Evolutionary conservation across 1,284 basidiomycete genomes (phyloP), one percentile per base, ranked within the genome.

Genomic region (Puccinia coronata): DNA sequence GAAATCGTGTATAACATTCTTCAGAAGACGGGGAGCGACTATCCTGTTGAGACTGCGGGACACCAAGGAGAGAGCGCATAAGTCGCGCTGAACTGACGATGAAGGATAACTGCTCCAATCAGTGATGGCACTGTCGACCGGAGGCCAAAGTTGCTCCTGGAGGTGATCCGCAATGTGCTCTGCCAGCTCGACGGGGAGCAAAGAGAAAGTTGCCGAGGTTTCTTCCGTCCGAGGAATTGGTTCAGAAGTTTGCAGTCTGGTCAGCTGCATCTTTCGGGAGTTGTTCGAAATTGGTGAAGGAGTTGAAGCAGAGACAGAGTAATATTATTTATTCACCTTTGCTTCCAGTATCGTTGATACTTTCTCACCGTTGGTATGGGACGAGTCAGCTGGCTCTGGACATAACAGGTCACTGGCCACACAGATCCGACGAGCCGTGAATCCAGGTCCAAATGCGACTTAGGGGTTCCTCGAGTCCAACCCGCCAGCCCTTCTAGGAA

Each of bases 101-200:
- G 74, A 77, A n/a, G 74, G 74, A 34, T 77, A 65, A 36, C 47
- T 77, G 53, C 34, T 67, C 74, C 74, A 77, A 39, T 77, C 61
- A n/a, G 74, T 77, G 34, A 77, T 63, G 28, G 36, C 74, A 39
- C 74, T 65, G n/a, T 77, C 59, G 20, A 61, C 43, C 47, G 74
- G 74, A 34, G 74, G 74, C 74, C 74, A 77, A 36, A 63, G 23
- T 34, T 57, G 43, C 6, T 49, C 47, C 23, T 77, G 57, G 34
- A 51, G 59, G 61, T 65, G 41, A 18, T 3, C 61, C 61, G 31
- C 74, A 39, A 77, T 51, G 36, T 47, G n/a, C 23, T 77, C 74
- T 4, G 61, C 25, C 25, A 77, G 28, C 47, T 77, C 74, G 28
- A 65, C 74, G 31, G 74, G 74, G 16, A 77, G 39, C 28, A 23